These are phyloP conservation scores for Trichoderma koningiopsis DNA, from an alignment of 2,329 filamentous ascomycete species.

Conservation along the genomic window DNA sequence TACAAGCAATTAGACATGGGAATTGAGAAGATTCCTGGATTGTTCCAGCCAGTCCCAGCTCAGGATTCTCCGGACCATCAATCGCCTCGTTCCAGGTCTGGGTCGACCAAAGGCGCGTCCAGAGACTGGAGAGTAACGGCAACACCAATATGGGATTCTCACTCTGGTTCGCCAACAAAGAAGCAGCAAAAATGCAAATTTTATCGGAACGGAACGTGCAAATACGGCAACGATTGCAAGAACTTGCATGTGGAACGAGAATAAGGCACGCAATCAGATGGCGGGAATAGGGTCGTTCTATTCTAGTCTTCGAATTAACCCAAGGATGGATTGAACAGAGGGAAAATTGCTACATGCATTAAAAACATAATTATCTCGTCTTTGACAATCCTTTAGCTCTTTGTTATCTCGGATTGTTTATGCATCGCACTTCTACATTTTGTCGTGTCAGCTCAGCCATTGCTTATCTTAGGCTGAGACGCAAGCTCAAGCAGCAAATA, in stretches of 20 bases:
- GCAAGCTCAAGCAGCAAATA: not conserved
- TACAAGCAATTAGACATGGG: conserved; percentile 55
- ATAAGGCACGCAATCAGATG: not conserved
- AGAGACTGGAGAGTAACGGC: not conserved
- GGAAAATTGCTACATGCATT: not conserved
- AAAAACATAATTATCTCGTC: too few relatives aligned
- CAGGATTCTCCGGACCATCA: not conserved
- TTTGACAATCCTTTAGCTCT: not conserved
- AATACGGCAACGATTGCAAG: not conserved
- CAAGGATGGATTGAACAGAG: not conserved
- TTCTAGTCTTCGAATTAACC: not conserved
- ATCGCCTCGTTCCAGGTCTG: not conserved
- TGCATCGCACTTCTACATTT: not conserved
- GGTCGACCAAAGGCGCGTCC: not conserved
- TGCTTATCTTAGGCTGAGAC: not conserved
- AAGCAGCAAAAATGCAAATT: not conserved
- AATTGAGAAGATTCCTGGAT: conserved; percentile 50
- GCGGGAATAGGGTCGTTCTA: not conserved
- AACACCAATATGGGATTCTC: not conserved
- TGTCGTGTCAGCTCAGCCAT: too few relatives aligned
- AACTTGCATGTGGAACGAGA: not conserved
- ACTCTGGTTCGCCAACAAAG: not conserved
- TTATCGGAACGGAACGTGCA: not conserved
- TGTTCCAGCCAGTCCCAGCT: not conserved
- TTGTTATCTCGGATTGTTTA: not conserved